These are phyloP conservation scores for Populus trichocarpa DNA, from an alignment of 441 rosid genomes.

Conservation along the genomic window DNA sequence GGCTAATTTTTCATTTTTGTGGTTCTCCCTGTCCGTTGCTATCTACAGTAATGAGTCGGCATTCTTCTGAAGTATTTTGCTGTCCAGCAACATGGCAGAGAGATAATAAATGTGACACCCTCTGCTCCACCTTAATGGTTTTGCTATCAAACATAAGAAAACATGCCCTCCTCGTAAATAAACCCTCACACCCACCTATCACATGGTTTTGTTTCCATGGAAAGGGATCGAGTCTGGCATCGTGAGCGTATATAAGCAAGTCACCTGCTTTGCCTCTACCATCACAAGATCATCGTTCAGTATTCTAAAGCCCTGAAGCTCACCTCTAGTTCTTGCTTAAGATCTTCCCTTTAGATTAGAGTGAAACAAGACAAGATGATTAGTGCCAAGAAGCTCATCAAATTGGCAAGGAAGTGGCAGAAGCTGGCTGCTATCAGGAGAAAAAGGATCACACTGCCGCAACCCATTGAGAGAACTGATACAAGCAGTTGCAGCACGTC, in stretches of 20 bases:
- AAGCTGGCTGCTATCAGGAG: constrained; percentile 1
- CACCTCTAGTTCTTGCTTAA: background rate
- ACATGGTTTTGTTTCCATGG: background rate
- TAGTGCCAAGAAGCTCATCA: background rate
- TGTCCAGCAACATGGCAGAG: background rate
- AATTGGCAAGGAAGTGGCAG: constrained; percentile 3
- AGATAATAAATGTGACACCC: background rate
- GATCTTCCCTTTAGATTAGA: background rate
- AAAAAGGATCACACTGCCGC: background rate
- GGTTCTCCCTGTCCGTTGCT: background rate
- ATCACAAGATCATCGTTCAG: background rate
- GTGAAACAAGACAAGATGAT: background rate
- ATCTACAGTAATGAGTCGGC: background rate
- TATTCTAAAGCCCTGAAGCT: background rate
- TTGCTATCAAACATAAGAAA: background rate
- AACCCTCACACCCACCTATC: background rate
- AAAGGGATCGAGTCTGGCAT: background rate
- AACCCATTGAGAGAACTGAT: background rate
- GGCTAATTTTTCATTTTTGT: background rate
- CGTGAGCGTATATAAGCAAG: background rate
- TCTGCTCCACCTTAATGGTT: background rate
- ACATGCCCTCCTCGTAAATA: background rate
- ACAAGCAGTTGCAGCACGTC: no score
- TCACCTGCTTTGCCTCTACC: background rate
- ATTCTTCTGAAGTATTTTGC: background rate